Conservation (phyloP, 73 alveolate species). For the Tetrahymena borealis region DNA sequence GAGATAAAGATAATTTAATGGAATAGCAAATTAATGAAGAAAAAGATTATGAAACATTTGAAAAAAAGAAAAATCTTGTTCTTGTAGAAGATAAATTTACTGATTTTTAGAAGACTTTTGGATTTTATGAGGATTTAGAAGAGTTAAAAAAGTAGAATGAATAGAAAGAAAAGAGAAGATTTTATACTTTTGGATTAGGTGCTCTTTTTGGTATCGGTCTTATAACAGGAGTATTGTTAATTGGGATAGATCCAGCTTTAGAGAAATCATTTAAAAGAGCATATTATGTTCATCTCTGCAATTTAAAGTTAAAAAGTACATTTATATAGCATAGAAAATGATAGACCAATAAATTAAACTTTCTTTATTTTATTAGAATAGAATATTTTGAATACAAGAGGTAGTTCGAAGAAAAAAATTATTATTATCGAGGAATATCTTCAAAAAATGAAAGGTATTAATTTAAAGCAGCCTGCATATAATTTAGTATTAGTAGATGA, state of each 20-base stretch:
- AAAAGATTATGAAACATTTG: background rate
- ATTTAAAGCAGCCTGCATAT: background rate
- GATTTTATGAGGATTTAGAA: background rate
- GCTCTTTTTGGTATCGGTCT: background rate
- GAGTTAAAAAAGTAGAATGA: background rate
- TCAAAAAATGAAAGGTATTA: background rate
- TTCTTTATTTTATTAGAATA: background rate
- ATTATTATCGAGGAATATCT: background rate
- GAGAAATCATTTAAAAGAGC: background rate
- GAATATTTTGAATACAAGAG: background rate
- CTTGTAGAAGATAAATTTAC: background rate
- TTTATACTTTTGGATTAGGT: background rate
- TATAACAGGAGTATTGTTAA: background rate
- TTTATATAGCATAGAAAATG: background rate
- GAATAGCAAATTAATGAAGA: no score
- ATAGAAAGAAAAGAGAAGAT: background rate
- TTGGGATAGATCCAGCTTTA: background rate
- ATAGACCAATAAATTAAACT: background rate
- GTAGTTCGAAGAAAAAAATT: background rate
- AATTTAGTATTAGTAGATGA: background rate
- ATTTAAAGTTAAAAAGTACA: background rate
- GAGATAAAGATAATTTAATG: no score
- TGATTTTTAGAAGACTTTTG: background rate
- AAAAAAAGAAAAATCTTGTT: background rate
- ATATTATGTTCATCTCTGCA: background rate